phyloP scores from a whole-genome alignment of 164 flowering plant genomes.

The Vitis labrusca region DNA sequence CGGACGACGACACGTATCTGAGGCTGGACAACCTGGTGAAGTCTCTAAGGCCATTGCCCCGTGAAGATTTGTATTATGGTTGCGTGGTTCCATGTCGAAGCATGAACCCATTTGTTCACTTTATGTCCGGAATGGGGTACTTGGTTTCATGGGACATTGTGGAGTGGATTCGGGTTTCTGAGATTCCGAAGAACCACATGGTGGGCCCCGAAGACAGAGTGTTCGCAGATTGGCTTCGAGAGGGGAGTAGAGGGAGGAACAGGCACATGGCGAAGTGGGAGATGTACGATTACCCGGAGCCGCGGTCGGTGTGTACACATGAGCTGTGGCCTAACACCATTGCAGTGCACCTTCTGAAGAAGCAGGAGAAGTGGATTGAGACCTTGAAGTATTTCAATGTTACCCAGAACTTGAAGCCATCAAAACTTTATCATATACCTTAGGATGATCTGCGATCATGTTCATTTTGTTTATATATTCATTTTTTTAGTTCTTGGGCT shows the following conservation, averaged over 20 bases:
- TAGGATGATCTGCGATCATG: background rate
- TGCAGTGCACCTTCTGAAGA: conserved; percentile 71
- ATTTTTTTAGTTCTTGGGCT: too few species aligned
- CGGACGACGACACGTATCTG: conserved; percentile 65
- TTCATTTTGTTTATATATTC: too few species aligned
- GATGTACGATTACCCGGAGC: conserved; percentile 69
- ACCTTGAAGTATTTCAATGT: conserved; percentile 68
- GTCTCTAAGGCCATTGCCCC: conserved; percentile 59
- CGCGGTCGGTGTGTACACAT: conserved; percentile 57
- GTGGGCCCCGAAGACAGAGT: conserved; percentile 80
- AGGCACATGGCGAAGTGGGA: conserved; percentile 77
- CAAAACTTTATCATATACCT: conserved; percentile 68
- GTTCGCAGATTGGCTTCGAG: conserved; percentile 67
- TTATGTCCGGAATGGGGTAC: conserved; percentile 95
- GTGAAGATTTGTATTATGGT: conserved; percentile 80
- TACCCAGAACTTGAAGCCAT: conserved; percentile 58
- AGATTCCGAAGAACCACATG: conserved; percentile 46
- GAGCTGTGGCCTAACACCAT: conserved; percentile 78
- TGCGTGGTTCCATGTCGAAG: conserved; percentile 80
- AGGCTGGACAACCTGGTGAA: conserved; percentile 42
- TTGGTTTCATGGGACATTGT: conserved; percentile 83
- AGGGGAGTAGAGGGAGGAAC: conserved; percentile 57
- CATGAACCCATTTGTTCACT: conserved; percentile 72
- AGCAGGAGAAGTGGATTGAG: conserved; percentile 60
- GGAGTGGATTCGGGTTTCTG: conserved; percentile 64